Evolutionary conservation across 73 alveolate genomes (phyloP).

Genomic region (Symbiodinium pilosum): DNA sequence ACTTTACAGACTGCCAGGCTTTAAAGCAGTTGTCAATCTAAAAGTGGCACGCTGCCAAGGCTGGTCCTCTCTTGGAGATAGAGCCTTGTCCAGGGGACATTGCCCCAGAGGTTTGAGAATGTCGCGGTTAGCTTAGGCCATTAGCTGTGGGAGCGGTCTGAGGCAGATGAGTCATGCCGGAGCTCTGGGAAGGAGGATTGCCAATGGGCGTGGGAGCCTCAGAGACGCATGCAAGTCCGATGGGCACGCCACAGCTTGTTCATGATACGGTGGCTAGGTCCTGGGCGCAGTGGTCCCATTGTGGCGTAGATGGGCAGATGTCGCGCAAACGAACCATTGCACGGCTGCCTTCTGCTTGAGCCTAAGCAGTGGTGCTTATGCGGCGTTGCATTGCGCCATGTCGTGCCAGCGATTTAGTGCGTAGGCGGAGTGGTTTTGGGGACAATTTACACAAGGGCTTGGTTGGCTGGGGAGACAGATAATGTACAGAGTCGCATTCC

Average conservation of each 20-base stretch:
- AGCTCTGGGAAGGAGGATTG: slow-evolving; percentile 80
- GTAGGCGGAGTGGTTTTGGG: too few species aligned
- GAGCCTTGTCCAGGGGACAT: slow-evolving; percentile 51
- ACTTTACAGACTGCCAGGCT: too few species aligned
- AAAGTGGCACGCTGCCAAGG: slow-evolving; percentile 25
- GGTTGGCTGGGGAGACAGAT: too few species aligned
- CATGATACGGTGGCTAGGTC: slow-evolving; percentile 8
- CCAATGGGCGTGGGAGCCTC: slow-evolving; percentile 46
- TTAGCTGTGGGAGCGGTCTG: too few species aligned
- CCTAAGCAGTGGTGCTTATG: neutral
- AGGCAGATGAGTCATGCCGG: slow-evolving; percentile 78
- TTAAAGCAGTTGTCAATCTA: neutral
- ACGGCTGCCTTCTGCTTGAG: slow-evolving; percentile 31
- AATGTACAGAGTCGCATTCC: too few species aligned
- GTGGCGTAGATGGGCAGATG: slow-evolving; percentile 83
- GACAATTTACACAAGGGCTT: too few species aligned
- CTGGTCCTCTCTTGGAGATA: slow-evolving; percentile 74
- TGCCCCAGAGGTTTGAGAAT: neutral
- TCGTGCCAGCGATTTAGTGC: too few species aligned
- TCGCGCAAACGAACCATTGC: slow-evolving; percentile 69
- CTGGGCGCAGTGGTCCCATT: slow-evolving; percentile 88
- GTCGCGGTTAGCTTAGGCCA: too few species aligned
- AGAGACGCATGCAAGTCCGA: neutral
- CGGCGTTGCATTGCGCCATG: too few species aligned
- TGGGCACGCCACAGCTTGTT: neutral